These are phyloP conservation scores for Carex sylvatica DNA, from an alignment of 202 grass and related monocot species.

Conservation along the genomic window DNA sequence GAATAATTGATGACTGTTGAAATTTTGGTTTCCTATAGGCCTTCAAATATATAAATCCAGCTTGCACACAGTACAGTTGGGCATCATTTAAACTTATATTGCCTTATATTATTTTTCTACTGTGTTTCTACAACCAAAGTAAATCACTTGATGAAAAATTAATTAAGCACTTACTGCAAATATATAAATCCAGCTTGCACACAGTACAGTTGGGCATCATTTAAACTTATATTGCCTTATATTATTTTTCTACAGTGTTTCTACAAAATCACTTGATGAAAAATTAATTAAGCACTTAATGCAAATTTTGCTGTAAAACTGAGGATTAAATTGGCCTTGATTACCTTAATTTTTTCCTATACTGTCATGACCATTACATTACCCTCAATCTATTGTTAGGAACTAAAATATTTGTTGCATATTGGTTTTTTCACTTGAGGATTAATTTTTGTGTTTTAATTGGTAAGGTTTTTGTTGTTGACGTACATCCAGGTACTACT, in stretches of 20 bases:
- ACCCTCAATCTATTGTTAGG: too few relatives aligned
- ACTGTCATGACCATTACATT: too few relatives aligned
- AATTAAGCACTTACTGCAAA: not conserved
- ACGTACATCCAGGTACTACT: too few relatives aligned
- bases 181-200: slow-evolving; percentile 78
- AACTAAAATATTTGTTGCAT: too few relatives aligned
- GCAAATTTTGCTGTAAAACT: not conserved
- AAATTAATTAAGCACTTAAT: not conserved
- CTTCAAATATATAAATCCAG: slow-evolving; percentile 53
- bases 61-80: slow-evolving; percentile 85
- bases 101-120: not conserved
- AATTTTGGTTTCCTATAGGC: slow-evolving; percentile 26
- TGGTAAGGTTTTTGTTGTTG: too few relatives aligned
- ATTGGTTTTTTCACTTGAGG: too few relatives aligned
- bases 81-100: slow-evolving; percentile 44
- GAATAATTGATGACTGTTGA: not conserved
- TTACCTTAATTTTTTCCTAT: too few relatives aligned
- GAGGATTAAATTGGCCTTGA: not conserved
- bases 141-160: not conserved
- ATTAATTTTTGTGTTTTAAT: too few relatives aligned
- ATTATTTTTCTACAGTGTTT: not conserved
- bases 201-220: slow-evolving; percentile 83
- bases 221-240: slow-evolving; percentile 22
- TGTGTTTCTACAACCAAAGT: not conserved
- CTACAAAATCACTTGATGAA: not conserved